Base-by-base conservation (phyloP, 768 basidiomycete genomes). In the Hysterangium stoloniferum region DNA sequence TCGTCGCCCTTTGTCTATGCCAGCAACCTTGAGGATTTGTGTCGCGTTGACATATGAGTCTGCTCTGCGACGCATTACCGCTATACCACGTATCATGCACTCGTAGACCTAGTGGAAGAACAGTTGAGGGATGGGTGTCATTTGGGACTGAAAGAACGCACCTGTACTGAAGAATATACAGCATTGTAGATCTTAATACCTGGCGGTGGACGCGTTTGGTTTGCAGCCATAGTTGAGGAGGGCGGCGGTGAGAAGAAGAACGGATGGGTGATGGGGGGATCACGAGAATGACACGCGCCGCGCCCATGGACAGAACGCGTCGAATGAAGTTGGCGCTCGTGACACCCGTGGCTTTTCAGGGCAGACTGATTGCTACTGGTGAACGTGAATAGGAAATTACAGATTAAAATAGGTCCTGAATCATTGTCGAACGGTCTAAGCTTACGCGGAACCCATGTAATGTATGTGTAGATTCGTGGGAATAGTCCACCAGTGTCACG, bases 11-110 rank as follows among this genome's bases (percentile, higher is more conserved):
- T 99, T 99, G 71, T 95, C 92, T 54, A 98, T 87, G 35, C 96
- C 96, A 5, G 95, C 94, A 33, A 99, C 95, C 69, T 99, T 99
- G 58, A 99, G 80, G 55, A 99, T 97, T 67, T 99, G 96, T 2
- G 96, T 98, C 59, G 96, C 96, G 73, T 99, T 99, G 57, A 99
- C 88, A 65, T 78, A 98, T 60, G 90, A 92, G 68, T 98, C 96
- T 46, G 80, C 80, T 60, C 93, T 82, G 62, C 96, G 75, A 46
- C 95, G 82, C 96, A 99, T 99, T 58, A 99, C 95, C 1, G 95
- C 95, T 62, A 97, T 97, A 33, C 94, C 94, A 61, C 95, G 79
- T 57, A 96, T 86, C 91, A 97, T 96, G 62, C 92, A 95, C 68
- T 98, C 94, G 67, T 92, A 95, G 20, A 98, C 94, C 82, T 95